These are phyloP conservation scores for Larix sibirica DNA, from an alignment of 83 land plant species.

Conservation along the genomic window DNA sequence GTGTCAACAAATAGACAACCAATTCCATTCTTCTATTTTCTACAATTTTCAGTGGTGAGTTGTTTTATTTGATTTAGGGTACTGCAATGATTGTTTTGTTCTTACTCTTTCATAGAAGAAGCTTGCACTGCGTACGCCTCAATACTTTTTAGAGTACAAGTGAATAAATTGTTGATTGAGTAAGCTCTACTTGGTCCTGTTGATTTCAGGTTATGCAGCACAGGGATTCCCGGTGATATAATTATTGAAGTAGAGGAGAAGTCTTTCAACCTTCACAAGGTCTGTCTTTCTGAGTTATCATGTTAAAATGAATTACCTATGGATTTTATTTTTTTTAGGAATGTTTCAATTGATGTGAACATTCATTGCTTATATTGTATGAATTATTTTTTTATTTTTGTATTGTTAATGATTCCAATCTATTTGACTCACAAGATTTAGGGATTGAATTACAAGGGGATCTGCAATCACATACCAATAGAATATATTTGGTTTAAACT, in stretches of 20 bases:
- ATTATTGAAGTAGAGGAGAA: conserved; percentile 44
- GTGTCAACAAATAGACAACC: no score
- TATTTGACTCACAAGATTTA: neutral
- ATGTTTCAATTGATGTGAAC: neutral
- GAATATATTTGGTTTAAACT: neutral
- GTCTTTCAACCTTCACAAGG: conserved; percentile 81
- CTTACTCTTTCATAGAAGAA: no score
- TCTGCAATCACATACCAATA: neutral
- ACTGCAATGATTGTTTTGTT: no score
- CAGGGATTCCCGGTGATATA: conserved; percentile 65
- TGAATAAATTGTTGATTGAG: no score
- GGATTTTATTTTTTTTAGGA: neutral
- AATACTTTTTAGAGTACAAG: no score
- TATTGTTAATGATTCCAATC: neutral
- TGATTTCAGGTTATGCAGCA: conserved; percentile 51
- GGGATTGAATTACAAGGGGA: neutral
- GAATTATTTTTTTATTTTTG: neutral
- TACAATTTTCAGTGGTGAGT: no score
- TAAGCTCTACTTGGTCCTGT: neutral
- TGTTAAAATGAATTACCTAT: neutral
- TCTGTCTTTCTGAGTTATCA: conserved; percentile 13
- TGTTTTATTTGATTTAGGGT: no score
- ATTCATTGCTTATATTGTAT: neutral
- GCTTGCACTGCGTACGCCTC: no score
- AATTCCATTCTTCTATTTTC: no score